A percentile compares a stretch with the other conserved stretches of the same genome.
These are phyloP conservation scores for Hymenoscyphus fraxineus DNA, from an alignment of 2,329 filamentous ascomycete genomes.

Conservation along the genomic window DNA sequence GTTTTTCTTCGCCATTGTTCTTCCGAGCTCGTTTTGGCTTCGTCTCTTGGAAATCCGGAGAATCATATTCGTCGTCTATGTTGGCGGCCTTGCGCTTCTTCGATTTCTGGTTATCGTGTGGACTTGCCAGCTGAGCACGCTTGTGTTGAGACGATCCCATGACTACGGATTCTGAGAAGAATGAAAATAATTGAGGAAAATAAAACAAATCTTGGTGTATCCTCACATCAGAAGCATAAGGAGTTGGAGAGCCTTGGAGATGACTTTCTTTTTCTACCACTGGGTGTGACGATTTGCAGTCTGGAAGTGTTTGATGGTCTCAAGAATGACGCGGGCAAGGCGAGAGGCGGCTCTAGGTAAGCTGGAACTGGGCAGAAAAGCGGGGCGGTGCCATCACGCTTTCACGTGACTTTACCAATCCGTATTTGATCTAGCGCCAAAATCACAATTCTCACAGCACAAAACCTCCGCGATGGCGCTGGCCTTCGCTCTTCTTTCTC, in stretches of 20 bases:
- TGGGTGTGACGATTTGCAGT: neutral
- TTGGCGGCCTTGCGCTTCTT: neutral
- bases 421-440: constrained; percentile 9
- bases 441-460: neutral
- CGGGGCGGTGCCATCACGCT: neutral
- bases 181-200: neutral
- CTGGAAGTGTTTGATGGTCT: too few species aligned
- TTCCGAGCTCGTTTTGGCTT: constrained; percentile 20
- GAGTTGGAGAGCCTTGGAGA: neutral
- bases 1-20: constrained; percentile 37
- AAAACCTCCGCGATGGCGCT: constrained; percentile 9
- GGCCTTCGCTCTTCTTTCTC: constrained; percentile 14
- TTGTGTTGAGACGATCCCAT: neutral
- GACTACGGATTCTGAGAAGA: neutral
- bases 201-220: neutral
- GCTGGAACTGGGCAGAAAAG: neutral
- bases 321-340: too few species aligned
- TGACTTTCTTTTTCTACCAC: neutral
- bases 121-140: neutral
- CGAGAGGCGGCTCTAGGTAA: too few species aligned
- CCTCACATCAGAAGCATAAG: neutral
- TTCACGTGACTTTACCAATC: neutral
- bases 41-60: constrained; percentile 10
- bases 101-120: neutral
- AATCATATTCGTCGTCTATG: constrained; percentile 12